Evolutionary conservation across 805 yeast genomes (phyloP).

Genomic region (Candida caryicola): DNA sequence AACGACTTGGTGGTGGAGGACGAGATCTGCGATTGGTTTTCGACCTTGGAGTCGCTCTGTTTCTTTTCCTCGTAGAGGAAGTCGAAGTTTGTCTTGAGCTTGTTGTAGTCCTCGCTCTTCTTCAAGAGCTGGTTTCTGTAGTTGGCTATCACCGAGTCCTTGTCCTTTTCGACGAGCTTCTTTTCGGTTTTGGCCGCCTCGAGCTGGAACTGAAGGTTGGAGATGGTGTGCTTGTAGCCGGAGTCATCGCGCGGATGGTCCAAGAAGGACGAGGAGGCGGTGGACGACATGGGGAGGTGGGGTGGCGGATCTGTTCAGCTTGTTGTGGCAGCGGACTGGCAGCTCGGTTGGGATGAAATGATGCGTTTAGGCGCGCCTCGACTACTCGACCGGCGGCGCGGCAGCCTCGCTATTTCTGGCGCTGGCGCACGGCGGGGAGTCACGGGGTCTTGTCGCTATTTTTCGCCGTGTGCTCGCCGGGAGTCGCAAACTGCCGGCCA

Average conservation of each 20-base stretch:
- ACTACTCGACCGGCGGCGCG: no score
- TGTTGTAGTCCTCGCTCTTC: constrained; percentile 32
- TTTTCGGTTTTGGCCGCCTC: constrained; percentile 33
- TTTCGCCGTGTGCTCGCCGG: no score
- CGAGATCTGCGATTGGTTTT: constrained; percentile 29
- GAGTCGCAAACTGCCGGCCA: no score
- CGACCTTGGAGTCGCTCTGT: constrained; percentile 28
- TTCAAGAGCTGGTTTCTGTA: constrained; percentile 28
- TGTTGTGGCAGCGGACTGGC: no score
- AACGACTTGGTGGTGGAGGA: constrained; percentile 16
- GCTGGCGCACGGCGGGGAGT: no score
- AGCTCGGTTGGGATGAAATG: no score
- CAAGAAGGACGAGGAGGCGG: constrained; percentile 24
- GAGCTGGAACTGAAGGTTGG: constrained; percentile 33
- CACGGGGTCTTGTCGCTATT: no score
- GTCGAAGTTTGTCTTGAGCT: constrained; percentile 35
- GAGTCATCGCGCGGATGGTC: constrained; percentile 21
- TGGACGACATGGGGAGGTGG: not conserved
- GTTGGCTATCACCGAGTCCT: constrained; percentile 18
- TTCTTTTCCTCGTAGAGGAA: constrained; percentile 33
- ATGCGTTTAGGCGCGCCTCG: no score
- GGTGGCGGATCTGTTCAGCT: no score
- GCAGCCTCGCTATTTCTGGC: no score
- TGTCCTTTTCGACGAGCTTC: constrained; percentile 26
- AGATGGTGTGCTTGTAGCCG: constrained; percentile 17